Conservation (phyloP, 306 rosid species). For the Benincasa hispida region DNA sequence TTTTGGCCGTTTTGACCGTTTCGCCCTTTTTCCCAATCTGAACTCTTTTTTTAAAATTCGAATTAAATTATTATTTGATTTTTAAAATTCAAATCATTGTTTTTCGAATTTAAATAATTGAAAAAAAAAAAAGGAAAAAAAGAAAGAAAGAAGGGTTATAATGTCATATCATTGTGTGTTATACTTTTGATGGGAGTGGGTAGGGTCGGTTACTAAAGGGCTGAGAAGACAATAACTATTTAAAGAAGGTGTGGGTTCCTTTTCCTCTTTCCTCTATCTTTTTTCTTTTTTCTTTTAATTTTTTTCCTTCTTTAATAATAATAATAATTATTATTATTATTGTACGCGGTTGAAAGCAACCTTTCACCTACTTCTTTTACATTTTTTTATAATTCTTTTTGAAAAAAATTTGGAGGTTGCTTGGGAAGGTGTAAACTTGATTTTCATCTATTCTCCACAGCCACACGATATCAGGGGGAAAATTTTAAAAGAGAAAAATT, state of each 20-base stretch:
- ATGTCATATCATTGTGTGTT: background rate
- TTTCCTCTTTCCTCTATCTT: background rate
- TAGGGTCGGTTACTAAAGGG: conserved; percentile 23
- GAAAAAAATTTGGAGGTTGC: conserved; percentile 4
- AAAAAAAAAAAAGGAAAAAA: background rate
- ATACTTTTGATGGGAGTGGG: conserved; percentile 15
- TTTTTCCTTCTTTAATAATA: background rate
- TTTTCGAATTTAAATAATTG: background rate
- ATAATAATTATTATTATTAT: background rate
- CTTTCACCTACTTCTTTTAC: conserved; percentile 19
- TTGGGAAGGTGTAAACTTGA: conserved; percentile 20
- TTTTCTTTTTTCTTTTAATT: background rate
- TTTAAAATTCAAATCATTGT: background rate
- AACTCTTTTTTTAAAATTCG: background rate
- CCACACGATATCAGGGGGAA: conserved; percentile 16
- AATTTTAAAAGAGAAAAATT: background rate
- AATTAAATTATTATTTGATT: background rate
- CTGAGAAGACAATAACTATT: conserved; percentile 6
- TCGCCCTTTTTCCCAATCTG: background rate
- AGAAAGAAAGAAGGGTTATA: background rate
- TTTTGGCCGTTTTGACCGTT: background rate
- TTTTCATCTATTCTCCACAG: conserved; percentile 19
- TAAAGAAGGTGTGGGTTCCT: conserved; percentile 22
- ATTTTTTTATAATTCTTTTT: background rate
- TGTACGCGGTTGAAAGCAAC: conserved; percentile 26